Evolutionary conservation across 2,329 filamentous ascomycete genomes (phyloP).

Genomic region (Ramichloridium luteum): DNA sequence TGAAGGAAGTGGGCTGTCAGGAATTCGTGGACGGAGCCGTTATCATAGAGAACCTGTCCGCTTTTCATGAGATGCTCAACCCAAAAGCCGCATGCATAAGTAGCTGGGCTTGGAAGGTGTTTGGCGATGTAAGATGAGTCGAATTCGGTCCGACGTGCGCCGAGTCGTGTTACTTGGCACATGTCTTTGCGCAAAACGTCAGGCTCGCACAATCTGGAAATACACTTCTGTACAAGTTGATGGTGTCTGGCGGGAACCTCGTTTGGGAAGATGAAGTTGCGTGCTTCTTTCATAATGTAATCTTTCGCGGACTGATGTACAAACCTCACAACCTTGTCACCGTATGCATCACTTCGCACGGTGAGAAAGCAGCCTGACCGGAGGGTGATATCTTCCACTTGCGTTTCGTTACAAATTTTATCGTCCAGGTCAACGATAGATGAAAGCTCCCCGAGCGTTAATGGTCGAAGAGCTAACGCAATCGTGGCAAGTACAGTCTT

Average conservation of each 20-base stretch:
- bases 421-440: constrained; percentile 15
- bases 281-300: no score
- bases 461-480: no score
- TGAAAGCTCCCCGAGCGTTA: no score
- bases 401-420: constrained; percentile 11
- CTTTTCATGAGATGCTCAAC: constrained; percentile 23
- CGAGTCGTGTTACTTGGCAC: constrained; percentile 1
- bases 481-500: no score
- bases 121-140: constrained; percentile 9
- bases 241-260: no score
- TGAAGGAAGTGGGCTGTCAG: constrained; percentile 30
- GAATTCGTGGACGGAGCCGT: constrained; percentile 24
- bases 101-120: constrained; percentile 20
- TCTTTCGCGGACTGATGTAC: no score
- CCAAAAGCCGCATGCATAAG: constrained; percentile 34
- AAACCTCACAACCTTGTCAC: no score
- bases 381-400: no score
- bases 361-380: no score
- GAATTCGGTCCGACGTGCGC: neutral
- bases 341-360: no score
- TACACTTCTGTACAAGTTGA: constrained; percentile 8
- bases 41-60: constrained; percentile 18
- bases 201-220: constrained; percentile 3
- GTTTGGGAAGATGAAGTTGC: no score
- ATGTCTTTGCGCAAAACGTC: neutral